These are phyloP conservation scores for Podospora australis DNA, from an alignment of 495 filamentous ascomycete species.

Conservation along the genomic window DNA sequence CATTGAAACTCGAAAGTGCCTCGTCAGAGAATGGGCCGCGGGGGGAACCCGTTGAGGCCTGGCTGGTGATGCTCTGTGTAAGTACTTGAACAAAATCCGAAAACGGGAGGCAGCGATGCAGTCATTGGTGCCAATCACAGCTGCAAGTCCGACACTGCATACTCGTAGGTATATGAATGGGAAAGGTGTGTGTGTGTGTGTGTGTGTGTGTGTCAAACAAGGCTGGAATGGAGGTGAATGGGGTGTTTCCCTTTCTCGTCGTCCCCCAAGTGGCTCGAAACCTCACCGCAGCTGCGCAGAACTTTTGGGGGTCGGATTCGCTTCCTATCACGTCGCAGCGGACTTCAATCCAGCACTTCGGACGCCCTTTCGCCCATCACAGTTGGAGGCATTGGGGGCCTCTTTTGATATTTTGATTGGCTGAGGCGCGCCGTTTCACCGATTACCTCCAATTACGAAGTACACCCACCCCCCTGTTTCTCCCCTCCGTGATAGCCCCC, in stretches of 20 bases:
- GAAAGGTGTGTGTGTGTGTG: background rate
- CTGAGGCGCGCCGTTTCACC: background rate
- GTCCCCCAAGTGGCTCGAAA: too few species aligned
- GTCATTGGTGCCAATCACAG: too few species aligned
- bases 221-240: slow-evolving; percentile 14
- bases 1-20: too few species aligned
- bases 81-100: background rate
- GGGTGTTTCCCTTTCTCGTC: too few species aligned
- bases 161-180: slow-evolving; percentile 1
- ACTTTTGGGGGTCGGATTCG: slow-evolving; percentile 7
- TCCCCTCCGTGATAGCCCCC: background rate
- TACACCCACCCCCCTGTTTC: background rate
- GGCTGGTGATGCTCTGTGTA: background rate
- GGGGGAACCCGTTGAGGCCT: too few species aligned
- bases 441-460: slow-evolving; percentile 9
- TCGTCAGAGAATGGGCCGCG: too few species aligned
- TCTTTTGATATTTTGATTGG: slow-evolving; percentile 10
- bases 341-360: too few species aligned
- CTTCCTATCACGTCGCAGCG: slow-evolving; percentile 16
- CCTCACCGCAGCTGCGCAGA: slow-evolving; percentile 25
- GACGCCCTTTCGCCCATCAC: too few species aligned
- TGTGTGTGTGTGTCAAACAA: too few species aligned
- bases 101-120: background rate
- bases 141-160: too few species aligned
- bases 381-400: background rate